phyloP scores from a whole-genome alignment of 768 basidiomycete species.

The Dacryopinax primogenitus region DNA sequence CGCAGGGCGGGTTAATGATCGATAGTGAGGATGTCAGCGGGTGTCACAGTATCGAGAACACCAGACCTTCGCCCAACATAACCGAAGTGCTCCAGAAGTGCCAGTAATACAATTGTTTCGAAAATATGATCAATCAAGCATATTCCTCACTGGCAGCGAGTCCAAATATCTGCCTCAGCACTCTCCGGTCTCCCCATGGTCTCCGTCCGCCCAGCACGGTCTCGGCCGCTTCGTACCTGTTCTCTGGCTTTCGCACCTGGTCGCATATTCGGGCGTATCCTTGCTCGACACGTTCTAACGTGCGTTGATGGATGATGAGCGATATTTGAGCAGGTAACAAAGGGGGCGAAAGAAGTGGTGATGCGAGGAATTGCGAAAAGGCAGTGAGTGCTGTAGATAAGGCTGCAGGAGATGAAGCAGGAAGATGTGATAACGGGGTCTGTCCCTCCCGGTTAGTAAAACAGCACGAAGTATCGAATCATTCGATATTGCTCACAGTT shows the following conservation, averaged over 20 bases:
- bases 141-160: conserved; percentile 34
- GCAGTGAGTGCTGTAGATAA: conserved; percentile 49
- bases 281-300: conserved; percentile 50
- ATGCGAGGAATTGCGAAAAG: conserved; percentile 79
- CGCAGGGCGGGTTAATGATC: too few species aligned
- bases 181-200: conserved; percentile 65
- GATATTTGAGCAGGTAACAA: conserved; percentile 65
- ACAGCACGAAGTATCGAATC: not conserved
- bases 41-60: too few species aligned
- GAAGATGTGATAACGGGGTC: conserved; percentile 66
- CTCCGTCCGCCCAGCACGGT: conserved; percentile 71
- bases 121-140: not conserved
- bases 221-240: conserved; percentile 81
- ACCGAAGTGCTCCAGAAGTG: too few species aligned
- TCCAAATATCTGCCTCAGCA: conserved; percentile 69
- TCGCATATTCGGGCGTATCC: conserved; percentile 66
- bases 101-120: too few species aligned
- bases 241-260: conserved; percentile 58
- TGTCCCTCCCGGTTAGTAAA: conserved; percentile 23
- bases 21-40: too few species aligned
- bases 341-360: conserved; percentile 65
- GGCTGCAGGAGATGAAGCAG: conserved; percentile 48
- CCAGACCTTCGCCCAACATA: too few species aligned
- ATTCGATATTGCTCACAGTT: conserved; percentile 23
- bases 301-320: conserved; percentile 63